Base-by-base conservation (phyloP, 495 filamentous ascomycete genomes). In the Cercophora sp. region DNA sequence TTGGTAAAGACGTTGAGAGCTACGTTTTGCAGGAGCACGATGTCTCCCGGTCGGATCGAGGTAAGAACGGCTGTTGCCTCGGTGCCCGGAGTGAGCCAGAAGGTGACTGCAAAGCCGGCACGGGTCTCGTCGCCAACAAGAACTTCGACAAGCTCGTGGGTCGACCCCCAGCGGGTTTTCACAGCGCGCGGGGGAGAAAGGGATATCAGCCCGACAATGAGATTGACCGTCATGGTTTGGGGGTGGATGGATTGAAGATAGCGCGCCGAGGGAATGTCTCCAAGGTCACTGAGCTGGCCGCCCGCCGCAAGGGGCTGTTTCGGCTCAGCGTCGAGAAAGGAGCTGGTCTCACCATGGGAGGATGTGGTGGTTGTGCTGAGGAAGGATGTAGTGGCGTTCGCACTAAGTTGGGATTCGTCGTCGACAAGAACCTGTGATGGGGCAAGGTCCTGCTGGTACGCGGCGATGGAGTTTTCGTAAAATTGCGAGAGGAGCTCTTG, bases 71-170 rank as follows among this genome's bases (percentile, higher is more conserved):
- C 20, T 16, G 44, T 23, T 5, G n/a, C 69, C 1, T 65, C 56
- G 5, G 64, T 56, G 16, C 62, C 55, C 5, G 70, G 60, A 20
- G 6, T 19, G 11, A 95, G 72, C 92, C 92, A 96, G 56, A 96
- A 86, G 23, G 85, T 92, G 52, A 96, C 70, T 10, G 76, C 79
- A 65, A 96, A 95, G 11, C 87, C 88, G 10, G 87, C 83, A 43
- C 77, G 81, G 2, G 89, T 93, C 49, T 96, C 89, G 61, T 97
- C 92, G 10, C 87, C 91, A 1, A 96, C 87, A 1, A 90, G 75
- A 4, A 94, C 64, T 60, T 95, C 89, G 27, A 90, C 70, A 0
- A 95, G 75, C 27, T 85, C 76, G 39, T 85, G 76, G 0, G 79
- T 79, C 1, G 69, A 57, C 9, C 79, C 77, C 61, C 79, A 76